phyloP scores from a whole-genome alignment of 345 rosid species.

The Rhizophora apiculata region DNA sequence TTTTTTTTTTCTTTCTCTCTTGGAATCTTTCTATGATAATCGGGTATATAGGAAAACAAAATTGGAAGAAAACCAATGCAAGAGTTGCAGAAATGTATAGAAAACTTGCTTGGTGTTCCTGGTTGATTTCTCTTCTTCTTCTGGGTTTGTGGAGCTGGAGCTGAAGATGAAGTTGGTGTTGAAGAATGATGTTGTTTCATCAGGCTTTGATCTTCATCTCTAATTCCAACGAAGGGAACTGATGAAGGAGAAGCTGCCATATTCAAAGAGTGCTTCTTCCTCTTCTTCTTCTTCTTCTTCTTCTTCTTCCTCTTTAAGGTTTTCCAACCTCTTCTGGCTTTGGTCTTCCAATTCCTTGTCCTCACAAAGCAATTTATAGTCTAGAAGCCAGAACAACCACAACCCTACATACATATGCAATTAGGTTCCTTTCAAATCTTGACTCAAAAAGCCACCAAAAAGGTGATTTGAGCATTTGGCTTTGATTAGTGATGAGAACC shows the following conservation, averaged over 20 bases:
- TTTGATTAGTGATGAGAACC: slow-evolving; percentile 6
- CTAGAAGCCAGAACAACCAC: slow-evolving; percentile 17
- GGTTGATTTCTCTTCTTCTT: slow-evolving; percentile 29
- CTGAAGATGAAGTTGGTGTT: slow-evolving; percentile 9
- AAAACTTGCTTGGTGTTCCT: slow-evolving; percentile 26
- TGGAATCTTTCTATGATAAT: background rate
- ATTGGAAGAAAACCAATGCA: background rate
- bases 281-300: background rate
- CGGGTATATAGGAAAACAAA: background rate
- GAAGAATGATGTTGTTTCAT: slow-evolving; percentile 15
- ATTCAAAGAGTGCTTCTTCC: background rate
- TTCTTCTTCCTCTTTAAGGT: background rate
- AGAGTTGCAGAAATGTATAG: background rate
- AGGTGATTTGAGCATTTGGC: slow-evolving; percentile 3
- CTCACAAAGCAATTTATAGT: background rate
- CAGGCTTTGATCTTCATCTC: slow-evolving; percentile 18
- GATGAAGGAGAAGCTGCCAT: slow-evolving; percentile 28
- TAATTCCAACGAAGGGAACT: slow-evolving; percentile 4
- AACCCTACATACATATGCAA: slow-evolving; percentile 21
- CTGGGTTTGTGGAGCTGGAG: slow-evolving; percentile 4
- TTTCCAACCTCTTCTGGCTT: background rate
- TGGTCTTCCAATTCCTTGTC: background rate
- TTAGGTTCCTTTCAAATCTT: slow-evolving; percentile 13
- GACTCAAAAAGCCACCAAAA: slow-evolving; percentile 12
- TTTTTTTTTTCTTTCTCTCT: background rate